Conservation (phyloP, 2,329 filamentous ascomycete species). For the Neurospora sp. region DNA sequence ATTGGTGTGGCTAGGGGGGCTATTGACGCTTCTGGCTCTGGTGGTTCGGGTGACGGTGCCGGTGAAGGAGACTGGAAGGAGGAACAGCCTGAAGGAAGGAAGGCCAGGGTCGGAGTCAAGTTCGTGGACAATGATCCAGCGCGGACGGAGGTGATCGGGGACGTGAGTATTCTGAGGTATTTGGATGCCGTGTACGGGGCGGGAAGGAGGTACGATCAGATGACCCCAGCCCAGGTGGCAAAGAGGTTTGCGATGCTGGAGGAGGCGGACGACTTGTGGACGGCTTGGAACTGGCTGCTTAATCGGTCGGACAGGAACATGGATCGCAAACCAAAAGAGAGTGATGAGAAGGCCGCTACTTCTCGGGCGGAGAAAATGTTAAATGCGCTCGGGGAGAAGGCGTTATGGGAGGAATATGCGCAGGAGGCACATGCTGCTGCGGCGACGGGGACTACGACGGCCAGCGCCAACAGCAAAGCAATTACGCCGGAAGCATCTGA, state of each 20-base stretch:
- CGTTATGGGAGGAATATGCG: conserved; percentile 30
- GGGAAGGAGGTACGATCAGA: conserved; percentile 18
- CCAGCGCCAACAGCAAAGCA: background rate
- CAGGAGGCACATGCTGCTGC: conserved; percentile 17
- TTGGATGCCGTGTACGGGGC: conserved; percentile 43
- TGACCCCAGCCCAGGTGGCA: conserved; percentile 23
- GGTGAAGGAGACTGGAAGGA: no score
- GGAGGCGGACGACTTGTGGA: conserved; percentile 27
- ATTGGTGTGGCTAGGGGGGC: conserved; percentile 38
- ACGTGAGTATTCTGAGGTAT: conserved; percentile 47
- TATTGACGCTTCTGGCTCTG: conserved; percentile 19
- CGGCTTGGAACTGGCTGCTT: conserved; percentile 22
- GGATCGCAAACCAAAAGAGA: background rate
- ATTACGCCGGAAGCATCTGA: background rate
- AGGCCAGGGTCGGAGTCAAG: conserved; percentile 24
- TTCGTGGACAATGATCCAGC: conserved; percentile 45
- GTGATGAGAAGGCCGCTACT: background rate
- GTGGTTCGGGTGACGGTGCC: background rate
- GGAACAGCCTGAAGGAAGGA: conserved; percentile 1
- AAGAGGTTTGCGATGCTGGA: conserved; percentile 32
- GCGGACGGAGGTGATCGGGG: conserved; percentile 38
- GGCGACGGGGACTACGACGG: background rate
- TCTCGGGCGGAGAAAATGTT: background rate
- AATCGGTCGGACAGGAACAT: conserved; percentile 3
- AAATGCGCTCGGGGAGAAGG: conserved; percentile 3